These are phyloP conservation scores for Magnolia officinalis DNA, from an alignment of 164 flowering plant species.

Conservation along the genomic window DNA sequence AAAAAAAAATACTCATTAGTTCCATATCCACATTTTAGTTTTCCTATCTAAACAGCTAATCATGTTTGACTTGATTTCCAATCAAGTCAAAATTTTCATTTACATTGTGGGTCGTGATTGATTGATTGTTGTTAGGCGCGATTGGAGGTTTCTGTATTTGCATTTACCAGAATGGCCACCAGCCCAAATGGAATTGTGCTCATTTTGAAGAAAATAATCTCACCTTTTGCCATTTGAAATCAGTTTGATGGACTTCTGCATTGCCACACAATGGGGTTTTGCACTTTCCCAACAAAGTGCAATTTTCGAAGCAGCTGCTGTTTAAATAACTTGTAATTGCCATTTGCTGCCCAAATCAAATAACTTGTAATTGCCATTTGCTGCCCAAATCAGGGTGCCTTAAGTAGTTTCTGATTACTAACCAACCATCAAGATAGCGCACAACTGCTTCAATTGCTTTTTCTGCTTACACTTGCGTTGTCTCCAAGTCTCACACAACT, in stretches of 20 bases:
- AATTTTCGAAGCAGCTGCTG: not conserved
- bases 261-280: not conserved
- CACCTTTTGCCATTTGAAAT: not conserved
- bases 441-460: not conserved
- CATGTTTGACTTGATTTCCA: no score
- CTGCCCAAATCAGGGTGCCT: no score
- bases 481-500: not conserved
- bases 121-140: not conserved
- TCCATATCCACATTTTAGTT: not conserved
- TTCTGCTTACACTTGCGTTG: not conserved
- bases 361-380: not conserved
- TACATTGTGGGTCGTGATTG: no score
- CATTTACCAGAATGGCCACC: not conserved
- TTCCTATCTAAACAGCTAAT: not conserved
- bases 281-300: not conserved
- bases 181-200: not conserved
- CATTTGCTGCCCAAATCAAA: not conserved
- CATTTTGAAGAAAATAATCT: not conserved
- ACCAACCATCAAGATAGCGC: no score
- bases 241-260: not conserved
- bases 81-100: no score
- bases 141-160: not conserved
- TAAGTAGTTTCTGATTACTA: no score
- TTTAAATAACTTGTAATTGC: not conserved
- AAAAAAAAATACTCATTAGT: no score